Conservation (phyloP, 129 eudicot species). For the Tagetes erecta region DNA sequence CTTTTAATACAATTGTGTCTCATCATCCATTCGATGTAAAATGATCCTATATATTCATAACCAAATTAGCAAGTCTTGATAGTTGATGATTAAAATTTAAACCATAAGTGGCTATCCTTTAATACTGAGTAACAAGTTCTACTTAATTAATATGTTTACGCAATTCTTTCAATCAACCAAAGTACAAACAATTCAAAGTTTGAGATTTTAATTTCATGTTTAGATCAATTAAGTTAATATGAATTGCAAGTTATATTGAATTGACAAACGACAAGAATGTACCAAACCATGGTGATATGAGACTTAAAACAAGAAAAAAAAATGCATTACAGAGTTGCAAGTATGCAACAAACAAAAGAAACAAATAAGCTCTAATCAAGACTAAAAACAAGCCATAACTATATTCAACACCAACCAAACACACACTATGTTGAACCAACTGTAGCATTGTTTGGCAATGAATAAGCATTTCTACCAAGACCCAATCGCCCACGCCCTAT, state of each 20-base stretch:
- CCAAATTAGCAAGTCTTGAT: background rate
- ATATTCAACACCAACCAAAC: background rate
- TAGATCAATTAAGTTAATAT: too few species aligned
- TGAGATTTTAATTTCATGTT: background rate
- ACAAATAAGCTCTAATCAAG: constrained; percentile 14
- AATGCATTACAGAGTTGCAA: constrained; percentile 38
- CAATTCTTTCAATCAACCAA: background rate
- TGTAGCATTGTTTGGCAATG: constrained; percentile 36
- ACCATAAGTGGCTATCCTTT: too few species aligned
- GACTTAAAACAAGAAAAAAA: constrained; percentile 16
- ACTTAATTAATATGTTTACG: too few species aligned
- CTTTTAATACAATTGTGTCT: background rate
- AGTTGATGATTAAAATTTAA: background rate
- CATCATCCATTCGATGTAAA: background rate
- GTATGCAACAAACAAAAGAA: constrained; percentile 39
- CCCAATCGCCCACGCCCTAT: constrained; percentile 40
- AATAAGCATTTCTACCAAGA: constrained; percentile 38
- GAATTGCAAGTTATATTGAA: too few species aligned
- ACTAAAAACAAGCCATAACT: background rate
- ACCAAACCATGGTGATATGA: constrained; percentile 24
- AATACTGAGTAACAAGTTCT: background rate
- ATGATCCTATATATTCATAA: background rate
- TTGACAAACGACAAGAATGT: background rate
- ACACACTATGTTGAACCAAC: constrained; percentile 28
- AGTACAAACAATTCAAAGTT: background rate